Conservation (phyloP, 345 rosid genomes). For the Sisymbrium irio region DNA sequence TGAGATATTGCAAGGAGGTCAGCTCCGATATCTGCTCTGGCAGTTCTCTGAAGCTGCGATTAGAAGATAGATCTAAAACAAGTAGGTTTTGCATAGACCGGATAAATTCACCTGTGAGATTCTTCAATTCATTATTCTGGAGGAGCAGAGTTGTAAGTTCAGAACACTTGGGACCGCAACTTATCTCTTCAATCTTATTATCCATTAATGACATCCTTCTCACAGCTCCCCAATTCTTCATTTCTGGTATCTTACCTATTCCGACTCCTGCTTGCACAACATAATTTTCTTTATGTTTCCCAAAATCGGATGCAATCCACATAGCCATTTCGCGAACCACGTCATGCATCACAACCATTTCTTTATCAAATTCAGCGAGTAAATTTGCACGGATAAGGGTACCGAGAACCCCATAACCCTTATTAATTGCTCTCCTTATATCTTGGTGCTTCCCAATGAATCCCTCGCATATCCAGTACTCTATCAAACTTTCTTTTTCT, state of each 20-base stretch:
- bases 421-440: constrained; percentile 11
- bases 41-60: not conserved
- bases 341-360: constrained; percentile 33
- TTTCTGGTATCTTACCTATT: constrained; percentile 1
- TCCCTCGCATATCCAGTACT: constrained; percentile 36
- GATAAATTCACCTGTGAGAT: constrained; percentile 13
- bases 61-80: constrained; percentile 39
- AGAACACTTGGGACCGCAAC: constrained; percentile 4
- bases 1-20: constrained; percentile 18
- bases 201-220: constrained; percentile 35
- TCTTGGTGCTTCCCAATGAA: constrained; percentile 6
- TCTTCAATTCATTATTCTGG: constrained; percentile 18
- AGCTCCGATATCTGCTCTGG: constrained; percentile 19
- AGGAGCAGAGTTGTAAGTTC: constrained; percentile 35
- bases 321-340: constrained; percentile 44
- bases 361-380: constrained; percentile 10
- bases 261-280: constrained; percentile 1
- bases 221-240: constrained; percentile 12
- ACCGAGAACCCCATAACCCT: constrained; percentile 34
- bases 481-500: constrained; percentile 18
- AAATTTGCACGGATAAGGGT: constrained; percentile 35
- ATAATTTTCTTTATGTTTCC: not conserved
- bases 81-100: constrained; percentile 21
- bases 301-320: constrained; percentile 31
- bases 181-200: constrained; percentile 20